Conservation (phyloP, 129 eudicot species). For the Gnaphalium uliginosum region DNA sequence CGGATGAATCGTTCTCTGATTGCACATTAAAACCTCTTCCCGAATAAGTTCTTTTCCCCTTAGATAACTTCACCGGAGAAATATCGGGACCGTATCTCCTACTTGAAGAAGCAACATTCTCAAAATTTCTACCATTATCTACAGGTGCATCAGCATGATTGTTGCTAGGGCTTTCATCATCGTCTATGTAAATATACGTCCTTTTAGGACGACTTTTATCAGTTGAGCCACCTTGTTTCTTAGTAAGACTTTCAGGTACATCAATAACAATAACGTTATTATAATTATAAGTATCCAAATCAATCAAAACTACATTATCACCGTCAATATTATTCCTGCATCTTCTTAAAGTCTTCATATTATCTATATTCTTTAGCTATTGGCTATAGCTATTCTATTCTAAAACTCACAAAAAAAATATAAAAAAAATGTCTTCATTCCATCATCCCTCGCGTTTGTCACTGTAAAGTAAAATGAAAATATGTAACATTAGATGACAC, state of each 20-base stretch:
- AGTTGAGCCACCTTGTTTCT: slow-evolving; percentile 40
- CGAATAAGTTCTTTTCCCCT: slow-evolving; percentile 62
- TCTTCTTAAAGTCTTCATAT: slow-evolving; percentile 50
- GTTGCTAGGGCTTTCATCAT: slow-evolving; percentile 49
- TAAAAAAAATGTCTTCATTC: not conserved
- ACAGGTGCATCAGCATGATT: slow-evolving; percentile 18
- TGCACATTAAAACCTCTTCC: slow-evolving; percentile 34
- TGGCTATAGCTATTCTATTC: not conserved
- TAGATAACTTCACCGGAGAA: slow-evolving; percentile 68
- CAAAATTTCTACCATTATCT: slow-evolving; percentile 26
- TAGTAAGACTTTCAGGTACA: slow-evolving; percentile 47
- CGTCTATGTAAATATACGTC: slow-evolving; percentile 73
- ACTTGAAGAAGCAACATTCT: slow-evolving; percentile 50
- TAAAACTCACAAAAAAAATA: slow-evolving; percentile 13
- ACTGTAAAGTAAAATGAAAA: slow-evolving; percentile 29
- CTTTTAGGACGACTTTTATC: slow-evolving; percentile 29
- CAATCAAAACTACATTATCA: slow-evolving; percentile 61
- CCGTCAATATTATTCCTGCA: slow-evolving; percentile 44
- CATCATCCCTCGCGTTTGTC: not conserved
- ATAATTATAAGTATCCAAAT: slow-evolving; percentile 63
- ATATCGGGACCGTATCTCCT: slow-evolving; percentile 30
- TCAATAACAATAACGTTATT: slow-evolving; percentile 60
- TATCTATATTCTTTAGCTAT: slow-evolving; percentile 13
- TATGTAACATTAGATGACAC: not conserved
- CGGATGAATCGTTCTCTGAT: slow-evolving; percentile 47